Evolutionary conservation across 2,329 filamentous ascomycete genomes (phyloP), one percentile per base, ranked within the genome.

Genomic region (Hypoxylon rubiginosum): DNA sequence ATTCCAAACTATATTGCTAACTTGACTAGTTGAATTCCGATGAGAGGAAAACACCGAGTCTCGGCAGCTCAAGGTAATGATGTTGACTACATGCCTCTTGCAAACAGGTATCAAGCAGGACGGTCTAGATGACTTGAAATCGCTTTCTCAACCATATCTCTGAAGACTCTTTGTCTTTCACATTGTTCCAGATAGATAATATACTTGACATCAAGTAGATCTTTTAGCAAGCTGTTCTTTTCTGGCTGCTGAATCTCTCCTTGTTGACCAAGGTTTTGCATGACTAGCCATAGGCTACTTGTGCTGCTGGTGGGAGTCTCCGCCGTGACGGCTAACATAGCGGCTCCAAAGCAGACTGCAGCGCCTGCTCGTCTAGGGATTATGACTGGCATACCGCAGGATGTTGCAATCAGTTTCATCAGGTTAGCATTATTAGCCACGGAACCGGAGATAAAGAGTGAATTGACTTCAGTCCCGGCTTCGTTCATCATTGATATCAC

Each of bases 31-130:
- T 24, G 21, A 24, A 4, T 4, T 24, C 4, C 21, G 21, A 24
- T 24, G 21, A 24, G 21, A 24, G 21, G 5, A 30, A 30, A 36
- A 13, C 15, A 36, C 11, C 34, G 34, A 13, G 34, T 36, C 13
- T 36, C 34, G 4, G 34, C 28, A 30, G 28, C 8, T 9, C 28
- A 30, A 17, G 9, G 34, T 39, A 39, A 39, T 9, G 36, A 73
- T 30, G 13, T 45, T 43, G 19, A 19, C 17, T 39, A 15, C 34
- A 39, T 15, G 34, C 34, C n/a, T 30, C 28, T 30, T 30, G 28
- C 28, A 30, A 7, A 30, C 28, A n/a, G n/a, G n/a, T 30, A 30
- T 30, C 28, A 30, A 39, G 34, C 34, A 39, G 34, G 34, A 39
- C 10, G 34, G 9, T 39, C 34, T 15, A 39, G 8, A 39, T 39